Percentiles rank a stretch among this genome's conserved stretches.
These are phyloP conservation scores for Teunomyces pallodes DNA, from an alignment of 805 yeast genomes.

Conservation along the genomic window DNA sequence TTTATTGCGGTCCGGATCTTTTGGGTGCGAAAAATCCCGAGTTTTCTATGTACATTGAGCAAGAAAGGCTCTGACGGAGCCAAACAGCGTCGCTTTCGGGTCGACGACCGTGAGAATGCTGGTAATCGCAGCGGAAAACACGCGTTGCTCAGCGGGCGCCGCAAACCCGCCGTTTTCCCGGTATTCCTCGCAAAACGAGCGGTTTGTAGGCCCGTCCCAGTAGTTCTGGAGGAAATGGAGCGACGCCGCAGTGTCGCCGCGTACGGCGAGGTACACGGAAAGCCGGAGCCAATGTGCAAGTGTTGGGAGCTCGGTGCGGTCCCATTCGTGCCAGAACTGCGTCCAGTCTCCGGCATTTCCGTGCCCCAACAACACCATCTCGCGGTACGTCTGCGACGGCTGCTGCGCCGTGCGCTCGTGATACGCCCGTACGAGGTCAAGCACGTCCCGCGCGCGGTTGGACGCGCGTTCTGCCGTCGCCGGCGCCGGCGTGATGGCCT, in stretches of 20 bases:
- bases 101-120: slow-evolving; percentile 16
- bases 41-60: slow-evolving; percentile 1
- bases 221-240: slow-evolving; percentile 26
- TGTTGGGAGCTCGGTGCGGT: slow-evolving; percentile 8
- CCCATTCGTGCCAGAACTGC: slow-evolving; percentile 41
- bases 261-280: slow-evolving; percentile 29
- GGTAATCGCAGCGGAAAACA: slow-evolving; percentile 21
- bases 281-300: slow-evolving; percentile 31
- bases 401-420: slow-evolving; percentile 9
- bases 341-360: slow-evolving; percentile 41
- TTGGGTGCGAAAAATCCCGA: background rate
- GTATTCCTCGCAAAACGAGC: slow-evolving; percentile 10
- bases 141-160: slow-evolving; percentile 14
- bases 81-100: slow-evolving; percentile 42
- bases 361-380: slow-evolving; percentile 32
- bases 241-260: slow-evolving; percentile 24
- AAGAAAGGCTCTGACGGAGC: slow-evolving; percentile 35
- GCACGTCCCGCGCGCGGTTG: slow-evolving; percentile 30
- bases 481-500: slow-evolving; percentile 2
- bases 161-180: too few species aligned
- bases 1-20: too few species aligned
- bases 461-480: slow-evolving; percentile 15
- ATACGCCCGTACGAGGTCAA: slow-evolving; percentile 23
- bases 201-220: slow-evolving; percentile 19
- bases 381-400: slow-evolving; percentile 23